Percentiles rank a stretch among this genome's conserved stretches.
These are phyloP conservation scores for Fusarium sp. DNA, from an alignment of 2,329 filamentous ascomycete genomes.

Conservation along the genomic window DNA sequence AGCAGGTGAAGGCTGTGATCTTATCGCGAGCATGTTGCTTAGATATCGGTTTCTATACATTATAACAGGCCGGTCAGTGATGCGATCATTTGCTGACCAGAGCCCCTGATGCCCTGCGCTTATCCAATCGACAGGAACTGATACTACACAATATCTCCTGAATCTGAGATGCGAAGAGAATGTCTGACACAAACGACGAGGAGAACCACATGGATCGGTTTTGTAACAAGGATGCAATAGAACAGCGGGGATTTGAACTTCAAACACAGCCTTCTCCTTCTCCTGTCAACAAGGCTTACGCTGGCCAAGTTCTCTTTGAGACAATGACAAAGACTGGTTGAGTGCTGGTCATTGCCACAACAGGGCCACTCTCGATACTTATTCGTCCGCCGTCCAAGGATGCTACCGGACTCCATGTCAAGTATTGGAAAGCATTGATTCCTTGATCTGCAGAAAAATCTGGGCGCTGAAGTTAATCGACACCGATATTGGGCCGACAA, in stretches of 20 bases:
- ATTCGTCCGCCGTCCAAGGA: background rate
- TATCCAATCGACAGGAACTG: background rate
- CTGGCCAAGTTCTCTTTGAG: background rate
- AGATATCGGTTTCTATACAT: background rate
- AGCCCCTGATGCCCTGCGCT: background rate
- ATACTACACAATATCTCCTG: background rate
- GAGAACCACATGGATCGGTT: background rate
- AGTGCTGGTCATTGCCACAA: slow-evolving; percentile 4
- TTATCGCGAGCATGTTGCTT: background rate
- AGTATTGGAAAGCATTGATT: background rate
- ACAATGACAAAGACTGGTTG: background rate
- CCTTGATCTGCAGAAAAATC: background rate
- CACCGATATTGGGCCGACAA: background rate
- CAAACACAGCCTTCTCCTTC: background rate
- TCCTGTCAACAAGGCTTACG: background rate
- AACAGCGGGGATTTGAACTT: too few species aligned
- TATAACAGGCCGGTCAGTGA: background rate
- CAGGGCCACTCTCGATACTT: background rate
- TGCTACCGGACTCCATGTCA: background rate
- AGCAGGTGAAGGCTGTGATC: background rate
- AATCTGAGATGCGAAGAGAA: background rate
- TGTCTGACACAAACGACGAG: background rate
- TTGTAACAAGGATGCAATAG: background rate
- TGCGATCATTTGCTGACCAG: background rate
- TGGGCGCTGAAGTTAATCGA: background rate